A percentile compares a stretch with the other conserved stretches of the same genome.
These are phyloP conservation scores for Stereocaulon alpinum DNA, from an alignment of 495 filamentous ascomycete species.

Conservation along the genomic window DNA sequence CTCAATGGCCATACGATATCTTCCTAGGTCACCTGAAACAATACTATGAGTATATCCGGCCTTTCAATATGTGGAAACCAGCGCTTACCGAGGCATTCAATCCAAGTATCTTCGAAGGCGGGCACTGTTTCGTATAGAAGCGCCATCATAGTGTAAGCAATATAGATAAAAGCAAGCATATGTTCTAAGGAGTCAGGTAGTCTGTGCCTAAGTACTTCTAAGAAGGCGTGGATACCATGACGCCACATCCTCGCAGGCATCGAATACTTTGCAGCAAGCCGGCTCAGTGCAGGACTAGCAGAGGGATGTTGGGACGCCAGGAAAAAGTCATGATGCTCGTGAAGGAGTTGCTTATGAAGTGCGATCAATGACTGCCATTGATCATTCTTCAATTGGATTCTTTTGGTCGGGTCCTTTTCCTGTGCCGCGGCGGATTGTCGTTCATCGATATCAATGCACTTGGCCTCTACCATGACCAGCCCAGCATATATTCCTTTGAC, in stretches of 20 bases:
- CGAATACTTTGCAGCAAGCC: constrained; percentile 33
- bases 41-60: neutral
- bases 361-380: constrained; percentile 40
- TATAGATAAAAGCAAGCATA: constrained; percentile 44
- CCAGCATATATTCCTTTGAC: constrained; percentile 39
- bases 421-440: constrained; percentile 26
- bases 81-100: constrained; percentile 57
- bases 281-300: constrained; percentile 30
- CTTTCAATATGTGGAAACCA: no score
- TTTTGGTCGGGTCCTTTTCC: constrained; percentile 21
- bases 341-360: constrained; percentile 27
- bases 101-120: constrained; percentile 75
- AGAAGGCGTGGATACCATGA: constrained; percentile 41
- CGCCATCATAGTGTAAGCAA: constrained; percentile 44
- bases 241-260: constrained; percentile 46
- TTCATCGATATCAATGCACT: constrained; percentile 39
- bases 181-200: constrained; percentile 40
- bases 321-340: constrained; percentile 41
- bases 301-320: constrained; percentile 41
- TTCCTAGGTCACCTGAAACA: constrained; percentile 29
- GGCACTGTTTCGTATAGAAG: constrained; percentile 42
- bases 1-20: constrained; percentile 45
- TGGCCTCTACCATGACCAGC: constrained; percentile 40
- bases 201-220: constrained; percentile 36
- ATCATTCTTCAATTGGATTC: constrained; percentile 28